Conservation (phyloP, 1,284 basidiomycete species). For the Leccinum subrobustum region DNA sequence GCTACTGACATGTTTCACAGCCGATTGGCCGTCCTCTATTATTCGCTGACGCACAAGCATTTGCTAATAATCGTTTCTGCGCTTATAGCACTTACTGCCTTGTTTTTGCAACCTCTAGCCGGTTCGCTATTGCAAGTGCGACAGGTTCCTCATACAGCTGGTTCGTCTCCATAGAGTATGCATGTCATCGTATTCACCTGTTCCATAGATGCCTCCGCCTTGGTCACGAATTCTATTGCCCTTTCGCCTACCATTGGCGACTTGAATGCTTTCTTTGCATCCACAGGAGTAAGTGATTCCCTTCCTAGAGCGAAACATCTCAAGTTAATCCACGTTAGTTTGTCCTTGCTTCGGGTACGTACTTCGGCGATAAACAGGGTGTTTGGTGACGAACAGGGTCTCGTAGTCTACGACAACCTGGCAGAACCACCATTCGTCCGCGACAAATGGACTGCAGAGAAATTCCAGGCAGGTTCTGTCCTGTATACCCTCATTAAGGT, state of each 20-base stretch:
- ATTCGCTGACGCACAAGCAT: conserved; percentile 47
- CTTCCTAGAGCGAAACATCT: neutral
- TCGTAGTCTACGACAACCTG: conserved; percentile 44
- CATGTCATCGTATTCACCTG: conserved; percentile 4
- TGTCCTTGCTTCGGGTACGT: conserved; percentile 40
- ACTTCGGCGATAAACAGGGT: conserved; percentile 5
- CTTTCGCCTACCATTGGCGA: conserved; percentile 43
- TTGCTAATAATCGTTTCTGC: conserved; percentile 49
- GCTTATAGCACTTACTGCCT: conserved; percentile 41
- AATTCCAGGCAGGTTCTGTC: conserved; percentile 42
- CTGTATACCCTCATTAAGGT: neutral
- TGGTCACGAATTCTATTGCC: conserved; percentile 41
- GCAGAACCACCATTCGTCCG: conserved; percentile 54
- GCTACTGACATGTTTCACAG: conserved; percentile 27
- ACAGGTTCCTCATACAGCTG: conserved; percentile 35
- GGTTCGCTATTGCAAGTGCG: conserved; percentile 54
- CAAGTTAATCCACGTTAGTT: conserved; percentile 32
- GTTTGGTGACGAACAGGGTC: conserved; percentile 12
- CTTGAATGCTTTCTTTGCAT: conserved; percentile 53
- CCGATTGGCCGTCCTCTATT: conserved; percentile 38
- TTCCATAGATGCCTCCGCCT: conserved; percentile 37
- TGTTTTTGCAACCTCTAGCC: conserved; percentile 55
- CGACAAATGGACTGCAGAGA: conserved; percentile 47
- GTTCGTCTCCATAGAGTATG: conserved; percentile 29
- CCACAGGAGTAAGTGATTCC: conserved; percentile 48